phyloP scores from a whole-genome alignment of 164 flowering plant genomes.

The Tinospora cordifolia region DNA sequence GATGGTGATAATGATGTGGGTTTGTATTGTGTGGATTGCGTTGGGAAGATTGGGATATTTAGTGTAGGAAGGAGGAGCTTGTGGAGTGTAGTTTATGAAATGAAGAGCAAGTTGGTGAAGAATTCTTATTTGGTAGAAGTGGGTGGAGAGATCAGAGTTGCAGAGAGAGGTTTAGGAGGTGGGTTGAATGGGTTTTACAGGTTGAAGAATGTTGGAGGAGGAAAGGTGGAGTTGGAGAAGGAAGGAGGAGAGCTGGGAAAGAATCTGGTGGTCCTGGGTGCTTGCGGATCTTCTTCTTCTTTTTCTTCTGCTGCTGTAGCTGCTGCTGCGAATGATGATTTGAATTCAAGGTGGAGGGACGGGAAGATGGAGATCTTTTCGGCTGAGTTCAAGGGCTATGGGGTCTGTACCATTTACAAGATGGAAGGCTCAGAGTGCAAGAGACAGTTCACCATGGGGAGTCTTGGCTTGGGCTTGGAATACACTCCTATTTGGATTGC shows the following conservation, averaged over 20 bases:
- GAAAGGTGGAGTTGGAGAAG: background rate
- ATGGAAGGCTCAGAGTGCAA: background rate
- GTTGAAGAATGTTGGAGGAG: background rate
- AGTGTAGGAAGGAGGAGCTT: background rate
- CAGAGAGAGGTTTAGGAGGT: background rate
- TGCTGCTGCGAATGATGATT: too few relatives aligned
- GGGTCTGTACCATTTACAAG: background rate
- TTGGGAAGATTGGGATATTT: background rate
- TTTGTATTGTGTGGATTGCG: background rate
- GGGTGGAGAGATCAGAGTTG: constrained; percentile 5
- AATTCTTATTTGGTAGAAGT: constrained; percentile 6
- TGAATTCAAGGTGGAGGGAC: background rate
- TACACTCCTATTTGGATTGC: background rate
- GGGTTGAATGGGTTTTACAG: background rate
- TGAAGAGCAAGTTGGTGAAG: background rate
- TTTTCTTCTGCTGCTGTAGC: too few relatives aligned
- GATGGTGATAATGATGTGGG: background rate
- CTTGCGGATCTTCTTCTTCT: constrained; percentile 9
- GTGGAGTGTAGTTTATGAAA: background rate
- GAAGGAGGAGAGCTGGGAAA: background rate
- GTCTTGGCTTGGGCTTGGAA: background rate
- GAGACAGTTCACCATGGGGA: background rate
- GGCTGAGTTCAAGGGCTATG: background rate
- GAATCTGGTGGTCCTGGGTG: background rate
- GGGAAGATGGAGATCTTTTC: background rate